Conservation (phyloP, 2,329 filamentous ascomycete species). For the Chalaropsis ovoidea region DNA sequence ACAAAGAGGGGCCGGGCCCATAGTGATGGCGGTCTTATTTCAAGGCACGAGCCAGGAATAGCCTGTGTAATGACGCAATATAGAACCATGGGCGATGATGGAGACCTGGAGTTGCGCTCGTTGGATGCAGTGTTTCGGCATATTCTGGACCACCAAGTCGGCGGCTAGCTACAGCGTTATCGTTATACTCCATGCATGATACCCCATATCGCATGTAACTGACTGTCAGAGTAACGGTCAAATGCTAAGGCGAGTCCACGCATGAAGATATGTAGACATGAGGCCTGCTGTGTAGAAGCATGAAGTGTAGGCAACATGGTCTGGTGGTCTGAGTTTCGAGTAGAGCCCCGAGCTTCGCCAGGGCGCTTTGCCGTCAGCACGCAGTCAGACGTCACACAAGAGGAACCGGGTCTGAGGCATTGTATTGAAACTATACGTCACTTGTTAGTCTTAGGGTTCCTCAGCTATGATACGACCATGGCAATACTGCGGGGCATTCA, state of each 20-base stretch:
- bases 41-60: neutral
- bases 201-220: too few species aligned
- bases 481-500: slow-evolving; percentile 8
- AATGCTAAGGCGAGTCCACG: too few species aligned
- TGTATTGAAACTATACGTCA: slow-evolving; percentile 2
- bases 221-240: too few species aligned
- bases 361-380: neutral
- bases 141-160: too few species aligned
- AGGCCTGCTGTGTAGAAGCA: neutral
- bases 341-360: too few species aligned
- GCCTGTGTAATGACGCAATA: neutral
- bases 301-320: neutral
- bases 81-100: neutral
- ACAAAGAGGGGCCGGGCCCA: neutral
- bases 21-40: neutral
- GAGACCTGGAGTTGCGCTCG: neutral
- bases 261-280: too few species aligned
- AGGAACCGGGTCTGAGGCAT: neutral
- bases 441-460: neutral
- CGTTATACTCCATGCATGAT: too few species aligned
- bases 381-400: neutral
- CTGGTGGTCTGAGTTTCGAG: neutral
- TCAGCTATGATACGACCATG: neutral
- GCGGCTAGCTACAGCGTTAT: too few species aligned
- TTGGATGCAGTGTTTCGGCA: neutral